A percentile compares a stretch with the other conserved stretches of the same genome.
Evolutionary conservation across 2,329 filamentous ascomycete species (phyloP).

Genomic region (Triangularia verruculosa): DNA sequence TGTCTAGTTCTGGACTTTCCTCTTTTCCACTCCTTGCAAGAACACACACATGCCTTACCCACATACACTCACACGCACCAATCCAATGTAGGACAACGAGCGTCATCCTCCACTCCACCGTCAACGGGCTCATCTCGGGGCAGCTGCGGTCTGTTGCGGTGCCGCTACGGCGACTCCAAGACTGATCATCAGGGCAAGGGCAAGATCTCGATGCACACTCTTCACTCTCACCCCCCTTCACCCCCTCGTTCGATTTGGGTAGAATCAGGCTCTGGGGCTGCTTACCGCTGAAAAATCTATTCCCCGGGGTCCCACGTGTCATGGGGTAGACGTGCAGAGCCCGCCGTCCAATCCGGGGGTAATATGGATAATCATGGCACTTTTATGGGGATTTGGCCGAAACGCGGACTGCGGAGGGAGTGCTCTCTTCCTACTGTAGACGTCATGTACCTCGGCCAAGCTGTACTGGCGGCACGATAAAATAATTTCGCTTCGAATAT

Average conservation of each 20-base stretch:
- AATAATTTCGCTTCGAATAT: constrained; percentile 13
- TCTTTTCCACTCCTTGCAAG: neutral
- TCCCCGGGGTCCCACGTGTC: constrained; percentile 21
- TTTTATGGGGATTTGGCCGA: constrained; percentile 18
- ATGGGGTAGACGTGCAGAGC: constrained; percentile 23
- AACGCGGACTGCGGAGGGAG: neutral
- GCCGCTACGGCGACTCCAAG: neutral
- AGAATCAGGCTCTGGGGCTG: neutral
- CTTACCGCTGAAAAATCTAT: constrained; percentile 23
- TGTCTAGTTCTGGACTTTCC: neutral
- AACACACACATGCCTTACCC: neutral
- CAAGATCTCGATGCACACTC: neutral
- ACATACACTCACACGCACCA: no score
- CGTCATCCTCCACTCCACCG: neutral
- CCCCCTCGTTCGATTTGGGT: neutral
- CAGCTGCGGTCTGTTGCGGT: neutral
- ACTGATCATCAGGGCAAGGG: constrained; percentile 1
- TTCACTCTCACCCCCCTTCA: neutral
- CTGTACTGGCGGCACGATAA: constrained; percentile 22
- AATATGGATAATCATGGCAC: constrained; percentile 30
- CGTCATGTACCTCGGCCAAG: constrained; percentile 4
- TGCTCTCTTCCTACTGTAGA: neutral
- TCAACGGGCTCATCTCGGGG: neutral
- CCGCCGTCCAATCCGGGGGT: constrained; percentile 30
- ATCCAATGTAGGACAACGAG: neutral